Conservation (phyloP, 306 rosid genomes). For the Arachis stenosperma region DNA sequence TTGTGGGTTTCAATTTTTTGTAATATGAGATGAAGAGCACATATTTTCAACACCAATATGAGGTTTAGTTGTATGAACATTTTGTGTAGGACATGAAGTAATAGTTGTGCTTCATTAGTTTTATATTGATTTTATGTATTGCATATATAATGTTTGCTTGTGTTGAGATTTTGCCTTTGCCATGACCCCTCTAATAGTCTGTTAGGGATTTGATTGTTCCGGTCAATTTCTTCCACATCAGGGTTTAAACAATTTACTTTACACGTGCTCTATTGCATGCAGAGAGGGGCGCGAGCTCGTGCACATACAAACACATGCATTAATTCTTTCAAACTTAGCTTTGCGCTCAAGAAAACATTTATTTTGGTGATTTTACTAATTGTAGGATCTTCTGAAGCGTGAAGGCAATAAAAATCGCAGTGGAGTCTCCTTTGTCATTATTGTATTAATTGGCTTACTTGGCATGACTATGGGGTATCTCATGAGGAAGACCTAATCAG, state of each 20-base stretch:
- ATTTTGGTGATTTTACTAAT: conserved; percentile 25
- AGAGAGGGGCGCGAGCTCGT: too few species aligned
- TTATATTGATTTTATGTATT: conserved; percentile 6
- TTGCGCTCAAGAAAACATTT: conserved; percentile 15
- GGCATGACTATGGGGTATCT: conserved; percentile 80
- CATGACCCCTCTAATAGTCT: not conserved
- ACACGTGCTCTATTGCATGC: too few species aligned
- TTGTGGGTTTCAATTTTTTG: conserved; percentile 19
- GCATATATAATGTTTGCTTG: not conserved
- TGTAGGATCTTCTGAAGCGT: conserved; percentile 86
- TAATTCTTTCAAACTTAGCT: conserved; percentile 29
- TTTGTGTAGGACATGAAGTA: not conserved
- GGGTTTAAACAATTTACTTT: too few species aligned
- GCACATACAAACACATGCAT: not conserved
- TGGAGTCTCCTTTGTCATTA: conserved; percentile 65
- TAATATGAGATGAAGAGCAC: not conserved
- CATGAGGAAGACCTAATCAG: conserved; percentile 63
- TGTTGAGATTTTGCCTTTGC: not conserved
- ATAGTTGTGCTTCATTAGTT: conserved; percentile 19
- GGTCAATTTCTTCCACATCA: conserved; percentile 7
- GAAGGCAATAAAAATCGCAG: conserved; percentile 63
- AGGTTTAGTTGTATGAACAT: conserved; percentile 18
- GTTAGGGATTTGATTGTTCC: not conserved
- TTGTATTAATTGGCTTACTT: conserved; percentile 64
- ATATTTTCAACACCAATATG: not conserved